Percentiles rank a stretch among this genome's conserved stretches.
These are phyloP conservation scores for Thielaviopsis musarum DNA, from an alignment of 2,329 filamentous ascomycete species.

Conservation along the genomic window DNA sequence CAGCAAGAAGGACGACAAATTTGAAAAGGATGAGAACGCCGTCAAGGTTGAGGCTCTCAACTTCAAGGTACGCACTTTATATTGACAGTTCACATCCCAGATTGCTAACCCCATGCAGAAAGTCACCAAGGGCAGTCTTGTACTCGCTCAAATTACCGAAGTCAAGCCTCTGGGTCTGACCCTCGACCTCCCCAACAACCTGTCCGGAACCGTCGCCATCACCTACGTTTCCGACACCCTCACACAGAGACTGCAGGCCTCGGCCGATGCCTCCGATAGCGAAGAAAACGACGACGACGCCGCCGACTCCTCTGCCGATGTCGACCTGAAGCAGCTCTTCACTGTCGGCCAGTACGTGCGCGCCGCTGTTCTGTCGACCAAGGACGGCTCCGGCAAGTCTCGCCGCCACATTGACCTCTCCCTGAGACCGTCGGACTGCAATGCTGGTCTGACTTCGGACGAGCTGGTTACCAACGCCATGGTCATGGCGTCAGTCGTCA, in stretches of 20 bases:
- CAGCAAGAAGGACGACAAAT: conserved; percentile 29
- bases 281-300: conserved; percentile 34
- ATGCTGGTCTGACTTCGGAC: conserved; percentile 53
- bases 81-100: conserved; percentile 1
- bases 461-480: conserved; percentile 61
- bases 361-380: conserved; percentile 62
- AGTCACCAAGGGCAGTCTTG: conserved; percentile 66
- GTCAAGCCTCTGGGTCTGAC: conserved; percentile 68
- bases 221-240: conserved; percentile 78
- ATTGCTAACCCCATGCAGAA: conserved; percentile 35
- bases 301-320: conserved; percentile 31
- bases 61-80: conserved; percentile 51
- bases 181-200: conserved; percentile 79
- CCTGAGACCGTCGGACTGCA: conserved; percentile 61
- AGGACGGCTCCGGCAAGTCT: conserved; percentile 38
- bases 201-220: conserved; percentile 75
- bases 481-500: conserved; percentile 73
- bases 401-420: conserved; percentile 80
- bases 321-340: conserved; percentile 58
- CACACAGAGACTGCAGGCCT: conserved; percentile 58
- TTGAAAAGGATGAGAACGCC: conserved; percentile 28
- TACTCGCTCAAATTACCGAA: conserved; percentile 71
- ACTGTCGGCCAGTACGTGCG: conserved; percentile 74
- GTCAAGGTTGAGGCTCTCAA: conserved; percentile 74
- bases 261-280: conserved; percentile 35